Conservation (phyloP, 192 early-diverging fungal species). For the Chytriomyces sp. region DNA sequence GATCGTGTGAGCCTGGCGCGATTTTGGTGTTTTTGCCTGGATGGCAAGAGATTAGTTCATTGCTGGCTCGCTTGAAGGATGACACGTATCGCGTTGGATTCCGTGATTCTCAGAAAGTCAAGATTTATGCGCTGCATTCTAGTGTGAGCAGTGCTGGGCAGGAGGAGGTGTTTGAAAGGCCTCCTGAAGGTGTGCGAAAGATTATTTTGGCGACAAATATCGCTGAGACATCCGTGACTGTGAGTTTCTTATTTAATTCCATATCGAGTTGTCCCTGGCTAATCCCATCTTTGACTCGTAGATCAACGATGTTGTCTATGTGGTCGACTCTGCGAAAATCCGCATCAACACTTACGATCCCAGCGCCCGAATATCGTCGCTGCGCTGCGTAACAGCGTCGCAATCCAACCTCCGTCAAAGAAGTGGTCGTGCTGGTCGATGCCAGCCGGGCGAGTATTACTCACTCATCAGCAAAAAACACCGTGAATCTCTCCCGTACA, state of each 20-base stretch:
- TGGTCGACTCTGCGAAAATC: conserved; percentile 77
- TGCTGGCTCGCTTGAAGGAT: conserved; percentile 59
- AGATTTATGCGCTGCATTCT: conserved; percentile 67
- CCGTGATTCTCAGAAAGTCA: conserved; percentile 34
- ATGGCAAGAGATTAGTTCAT: conserved; percentile 71
- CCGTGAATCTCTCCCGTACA: conserved; percentile 37
- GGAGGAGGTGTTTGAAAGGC: conserved; percentile 69
- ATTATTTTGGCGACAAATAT: conserved; percentile 83
- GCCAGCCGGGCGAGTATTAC: conserved; percentile 65
- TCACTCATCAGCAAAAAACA: conserved; percentile 56
- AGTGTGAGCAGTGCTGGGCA: conserved; percentile 71
- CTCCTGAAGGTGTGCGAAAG: conserved; percentile 65
- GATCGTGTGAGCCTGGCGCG: conserved; percentile 59
- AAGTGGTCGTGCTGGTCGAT: conserved; percentile 88
- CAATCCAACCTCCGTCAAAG: conserved; percentile 63
- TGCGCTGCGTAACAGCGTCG: conserved; percentile 44
- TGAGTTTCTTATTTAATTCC: no score
- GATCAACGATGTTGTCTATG: conserved; percentile 79
- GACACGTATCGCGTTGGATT: conserved; percentile 59
- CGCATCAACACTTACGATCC: conserved; percentile 69
- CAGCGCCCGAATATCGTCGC: conserved; percentile 43
- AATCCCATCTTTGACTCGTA: conserved; percentile 56
- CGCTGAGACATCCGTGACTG: conserved; percentile 83
- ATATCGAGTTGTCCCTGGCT: conserved; percentile 47
- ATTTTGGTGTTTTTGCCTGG: conserved; percentile 74